These are phyloP conservation scores for Ustulina deusta DNA, from an alignment of 2,329 filamentous ascomycete species.

Conservation along the genomic window DNA sequence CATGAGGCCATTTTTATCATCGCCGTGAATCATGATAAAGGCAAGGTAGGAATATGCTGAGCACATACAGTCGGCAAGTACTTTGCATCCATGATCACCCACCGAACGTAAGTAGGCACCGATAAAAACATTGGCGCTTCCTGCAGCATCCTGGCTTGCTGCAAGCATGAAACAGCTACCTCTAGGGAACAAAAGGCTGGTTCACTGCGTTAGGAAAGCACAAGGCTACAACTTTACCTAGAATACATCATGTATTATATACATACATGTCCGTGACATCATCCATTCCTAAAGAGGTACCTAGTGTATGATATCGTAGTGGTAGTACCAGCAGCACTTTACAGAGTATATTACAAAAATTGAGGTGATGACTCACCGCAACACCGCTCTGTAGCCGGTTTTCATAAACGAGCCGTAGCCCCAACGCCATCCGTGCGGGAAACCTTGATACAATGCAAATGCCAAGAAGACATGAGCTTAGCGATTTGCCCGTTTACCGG, in stretches of 20 bases:
- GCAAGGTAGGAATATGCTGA: neutral
- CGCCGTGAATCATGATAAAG: neutral
- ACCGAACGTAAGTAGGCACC: neutral
- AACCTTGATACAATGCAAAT: constrained; percentile 29
- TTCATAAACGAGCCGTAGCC: constrained; percentile 20
- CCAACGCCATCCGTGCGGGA: constrained; percentile 34
- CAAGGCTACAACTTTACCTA: neutral
- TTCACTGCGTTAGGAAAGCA: neutral
- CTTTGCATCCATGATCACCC: neutral
- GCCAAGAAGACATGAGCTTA: constrained; percentile 9
- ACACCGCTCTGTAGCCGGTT: constrained; percentile 9
- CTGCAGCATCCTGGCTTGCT: neutral
- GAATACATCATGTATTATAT: too few species aligned
- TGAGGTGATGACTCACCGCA: neutral
- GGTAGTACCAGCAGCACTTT: neutral
- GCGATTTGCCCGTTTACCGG: neutral
- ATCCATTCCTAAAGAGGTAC: too few species aligned
- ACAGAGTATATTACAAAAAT: constrained; percentile 9
- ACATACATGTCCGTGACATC: neutral
- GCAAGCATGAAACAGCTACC: constrained; percentile 13
- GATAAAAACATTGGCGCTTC: constrained; percentile 17
- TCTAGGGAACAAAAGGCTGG: constrained; percentile 2
- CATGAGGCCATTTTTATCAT: constrained; percentile 1
- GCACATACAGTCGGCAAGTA: constrained; percentile 8
- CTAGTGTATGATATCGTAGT: too few species aligned